Evolutionary conservation across 2,329 filamentous ascomycete genomes (phyloP), one percentile per base, ranked within the genome.

Genomic region (Huntiella moniliformis): DNA sequence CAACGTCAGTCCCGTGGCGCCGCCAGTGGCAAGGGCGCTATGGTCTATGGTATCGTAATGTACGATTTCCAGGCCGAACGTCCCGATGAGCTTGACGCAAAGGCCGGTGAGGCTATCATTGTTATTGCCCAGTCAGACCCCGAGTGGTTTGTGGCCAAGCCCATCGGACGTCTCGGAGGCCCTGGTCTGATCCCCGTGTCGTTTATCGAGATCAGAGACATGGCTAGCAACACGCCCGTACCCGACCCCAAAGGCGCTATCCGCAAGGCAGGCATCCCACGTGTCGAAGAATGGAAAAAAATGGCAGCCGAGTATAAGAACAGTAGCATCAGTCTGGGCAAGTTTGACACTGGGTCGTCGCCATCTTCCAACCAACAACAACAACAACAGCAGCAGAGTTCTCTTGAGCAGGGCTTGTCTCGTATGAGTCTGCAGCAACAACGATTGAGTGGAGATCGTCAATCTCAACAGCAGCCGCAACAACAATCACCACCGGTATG

Each of bases 241-340:
- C 61, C 73, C 13, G 85, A 96, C 60, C 77, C 88, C 0, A 70
- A 82, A 18, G 87, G 87, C 28, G 88, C 91, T 1, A 84, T 98
- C 47, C 75, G 77, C 55, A 78, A 79, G 54, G 91, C 91, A 1
- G 87, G 88, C 15, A 87, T 98, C 5, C 91, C 91, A 10, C 81
- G 79, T 56, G 91, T 98, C 3, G 91, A 98, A 58, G 91, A 98
- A 56, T 98, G 91, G 91, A 98, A 98, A 68, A 93, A 92, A 65
- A 95, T 95, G 85, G 87, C 91, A 0, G 88, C 88, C 47, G 88
- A 95, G 52, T 98, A 98, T 65, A 98, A 98, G 68, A 95, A 96
- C 60, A 94, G 87, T 60, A 96, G 91, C 63, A 96, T 98, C 58
- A 88, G 87, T 0, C 67, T 98, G 37, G 91, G 91, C 53, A 93